A percentile compares a stretch with the other conserved stretches of the same genome.
Evolutionary conservation across 495 filamentous ascomycete genomes (phyloP).

Genomic region (Hypoxylon rickii): DNA sequence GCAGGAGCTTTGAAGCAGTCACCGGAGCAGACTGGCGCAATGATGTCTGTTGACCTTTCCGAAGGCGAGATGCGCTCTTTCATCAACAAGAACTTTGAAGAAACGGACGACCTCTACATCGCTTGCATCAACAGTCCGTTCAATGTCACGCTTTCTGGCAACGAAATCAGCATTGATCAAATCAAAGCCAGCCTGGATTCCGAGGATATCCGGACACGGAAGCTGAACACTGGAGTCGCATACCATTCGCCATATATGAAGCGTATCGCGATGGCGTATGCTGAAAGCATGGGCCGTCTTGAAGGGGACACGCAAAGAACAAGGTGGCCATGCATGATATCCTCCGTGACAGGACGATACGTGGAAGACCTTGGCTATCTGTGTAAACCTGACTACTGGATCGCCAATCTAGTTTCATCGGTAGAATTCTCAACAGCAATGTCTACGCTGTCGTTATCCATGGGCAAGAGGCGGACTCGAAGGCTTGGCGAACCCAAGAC

Average conservation of each 20-base stretch:
- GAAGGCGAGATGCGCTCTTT: conserved; percentile 32
- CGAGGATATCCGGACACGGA: conserved; percentile 46
- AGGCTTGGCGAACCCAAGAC: neutral
- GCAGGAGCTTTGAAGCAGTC: conserved; percentile 16
- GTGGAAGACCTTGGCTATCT: conserved; percentile 13
- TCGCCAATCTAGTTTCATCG: conserved; percentile 47
- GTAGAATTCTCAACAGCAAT: no score
- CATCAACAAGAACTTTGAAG: conserved; percentile 18
- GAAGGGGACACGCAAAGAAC: no score
- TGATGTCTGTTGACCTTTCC: conserved; percentile 47
- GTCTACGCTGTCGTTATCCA: conserved; percentile 38
- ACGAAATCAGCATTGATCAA: conserved; percentile 32
- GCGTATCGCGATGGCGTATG: conserved; percentile 42
- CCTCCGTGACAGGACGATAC: conserved; percentile 35
- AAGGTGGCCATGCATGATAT: conserved; percentile 39
- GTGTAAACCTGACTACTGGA: no score
- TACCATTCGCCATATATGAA: conserved; percentile 49
- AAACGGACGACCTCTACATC: neutral
- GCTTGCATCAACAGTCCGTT: conserved; percentile 55
- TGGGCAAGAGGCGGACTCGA: conserved; percentile 3
- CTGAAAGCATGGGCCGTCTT: no score
- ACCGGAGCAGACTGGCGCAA: conserved; percentile 24
- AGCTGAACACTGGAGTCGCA: conserved; percentile 43
- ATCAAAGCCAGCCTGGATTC: conserved; percentile 33
- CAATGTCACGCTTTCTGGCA: conserved; percentile 51